These are phyloP conservation scores for Verbena officinalis DNA, from an alignment of 257 asterid genomes.

Conservation along the genomic window DNA sequence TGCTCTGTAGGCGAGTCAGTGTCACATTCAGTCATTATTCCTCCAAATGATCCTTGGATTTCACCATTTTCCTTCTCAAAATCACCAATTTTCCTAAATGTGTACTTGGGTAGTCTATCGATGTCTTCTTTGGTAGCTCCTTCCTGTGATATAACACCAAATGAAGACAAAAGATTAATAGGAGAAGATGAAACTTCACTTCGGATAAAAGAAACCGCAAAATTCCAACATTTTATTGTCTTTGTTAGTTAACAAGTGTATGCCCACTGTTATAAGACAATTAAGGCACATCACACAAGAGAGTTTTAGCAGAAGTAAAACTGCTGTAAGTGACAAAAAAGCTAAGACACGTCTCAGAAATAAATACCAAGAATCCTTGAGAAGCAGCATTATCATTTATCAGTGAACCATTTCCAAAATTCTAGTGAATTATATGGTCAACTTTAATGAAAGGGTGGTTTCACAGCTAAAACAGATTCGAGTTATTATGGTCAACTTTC, in stretches of 20 bases:
- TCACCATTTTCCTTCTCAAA: constrained; percentile 79
- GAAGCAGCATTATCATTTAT: neutral
- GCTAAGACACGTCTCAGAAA: neutral
- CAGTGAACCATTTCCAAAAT: neutral
- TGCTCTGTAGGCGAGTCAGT: constrained; percentile 73
- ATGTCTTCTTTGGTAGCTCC: constrained; percentile 94
- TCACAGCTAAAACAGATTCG: neutral
- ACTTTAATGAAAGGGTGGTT: constrained; percentile 1
- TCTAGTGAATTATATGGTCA: neutral
- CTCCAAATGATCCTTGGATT: constrained; percentile 83
- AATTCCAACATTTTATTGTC: neutral
- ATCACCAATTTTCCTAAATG: constrained; percentile 67
- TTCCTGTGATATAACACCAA: constrained; percentile 57
- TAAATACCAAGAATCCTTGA: neutral
- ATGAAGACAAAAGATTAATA: neutral
- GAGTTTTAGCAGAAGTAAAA: neutral
- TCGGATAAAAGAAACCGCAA: constrained; percentile 4
- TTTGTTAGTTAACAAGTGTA: constrained; percentile 8
- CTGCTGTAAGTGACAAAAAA: neutral
- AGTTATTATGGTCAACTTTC: neutral
- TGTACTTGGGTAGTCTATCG: constrained; percentile 74
- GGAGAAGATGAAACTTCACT: constrained; percentile 7
- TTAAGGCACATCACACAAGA: neutral
- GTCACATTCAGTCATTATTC: constrained; percentile 80
- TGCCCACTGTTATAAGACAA: neutral